Evolutionary conservation across 345 rosid species (phyloP), one percentile per base, ranked within the genome.

Genomic region (Pistacia integerrima): DNA sequence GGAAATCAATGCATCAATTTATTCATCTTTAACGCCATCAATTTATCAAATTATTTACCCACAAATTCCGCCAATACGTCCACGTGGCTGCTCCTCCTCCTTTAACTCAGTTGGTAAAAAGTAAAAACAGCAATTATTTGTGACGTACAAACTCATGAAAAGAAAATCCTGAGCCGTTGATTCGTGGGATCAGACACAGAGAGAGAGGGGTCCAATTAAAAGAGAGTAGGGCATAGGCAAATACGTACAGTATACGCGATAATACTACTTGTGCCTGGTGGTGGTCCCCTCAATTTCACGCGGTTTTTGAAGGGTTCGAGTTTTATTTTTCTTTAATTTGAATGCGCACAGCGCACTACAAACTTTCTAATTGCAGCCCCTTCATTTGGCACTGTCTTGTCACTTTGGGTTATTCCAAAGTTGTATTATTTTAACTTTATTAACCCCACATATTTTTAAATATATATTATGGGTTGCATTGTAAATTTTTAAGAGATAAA

Each of bases 261-360:
- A 1, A 30, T 30, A 30, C 33, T 30, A 2, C 33, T 30, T 30
- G 33, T 30, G 33, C 33, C 3, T 30, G 33, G 33, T 30, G 33
- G 41, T 61, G 76, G 76, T 52, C 76, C 76, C 76, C 76, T 52
- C 18, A 61, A 18, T 11, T 63, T 30, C 18, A 74, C 76, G 69
- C 76, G 69, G 67, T 61, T 64, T 64, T 63, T 25, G 4, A 64
- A 64, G 13, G 0, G 10, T 65, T 41, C 46, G 51, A 5, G 14
- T n/a, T 3, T 8, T 30, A 8, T 33, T 63, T 1, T 11, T 63
- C 4, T 63, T 63, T 41, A 38, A 1, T 13, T 14, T 7, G 2
- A 49, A 7, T 66, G 4, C 25, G 25, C 25, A 22, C 25, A 25
- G 25, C 25, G 25, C 25, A 25, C 25, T 25, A 25, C 25, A 25